A percentile compares a stretch with the other conserved stretches of the same genome.
These are phyloP conservation scores for Ricinus communis DNA, from an alignment of 345 rosid genomes.

Conservation along the genomic window DNA sequence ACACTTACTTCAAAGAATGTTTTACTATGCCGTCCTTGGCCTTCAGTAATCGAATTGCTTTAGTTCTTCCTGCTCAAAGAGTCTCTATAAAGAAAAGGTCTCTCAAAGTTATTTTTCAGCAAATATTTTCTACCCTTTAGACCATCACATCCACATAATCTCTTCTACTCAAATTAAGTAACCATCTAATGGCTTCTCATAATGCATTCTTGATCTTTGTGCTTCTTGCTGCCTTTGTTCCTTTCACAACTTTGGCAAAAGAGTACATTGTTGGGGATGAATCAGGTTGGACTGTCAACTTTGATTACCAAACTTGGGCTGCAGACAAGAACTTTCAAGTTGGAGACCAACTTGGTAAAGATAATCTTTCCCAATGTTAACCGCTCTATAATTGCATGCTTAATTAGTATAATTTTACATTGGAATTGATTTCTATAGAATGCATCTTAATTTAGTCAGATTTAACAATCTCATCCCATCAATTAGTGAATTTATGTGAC, in stretches of 20 bases:
- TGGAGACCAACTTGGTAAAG: conserved; percentile 38
- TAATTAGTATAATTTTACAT: neutral
- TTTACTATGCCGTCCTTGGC: conserved; percentile 2
- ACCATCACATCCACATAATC: neutral
- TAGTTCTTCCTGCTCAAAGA: neutral
- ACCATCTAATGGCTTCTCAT: too few relatives aligned
- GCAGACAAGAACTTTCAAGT: conserved; percentile 24
- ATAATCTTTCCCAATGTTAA: neutral
- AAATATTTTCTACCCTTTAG: neutral
- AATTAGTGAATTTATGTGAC: too few relatives aligned
- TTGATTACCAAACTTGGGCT: conserved; percentile 39
- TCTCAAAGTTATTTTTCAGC: neutral
- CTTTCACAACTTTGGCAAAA: conserved; percentile 11
- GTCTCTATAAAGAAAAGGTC: neutral
- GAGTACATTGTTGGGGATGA: conserved; percentile 38
- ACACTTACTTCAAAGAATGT: too few relatives aligned
- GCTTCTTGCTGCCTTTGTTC: neutral
- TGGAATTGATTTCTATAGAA: neutral
- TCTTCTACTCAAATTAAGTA: neutral
- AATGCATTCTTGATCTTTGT: neutral
- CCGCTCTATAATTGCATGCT: neutral
- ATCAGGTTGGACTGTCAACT: conserved; percentile 30
- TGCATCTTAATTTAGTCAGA: too few relatives aligned
- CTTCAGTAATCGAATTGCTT: neutral
- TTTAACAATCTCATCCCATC: too few relatives aligned